A percentile compares a stretch with the other conserved stretches of the same genome.
These are phyloP conservation scores for Chaetomiaceae sp. DNA, from an alignment of 2,329 filamentous ascomycete genomes.

Conservation along the genomic window DNA sequence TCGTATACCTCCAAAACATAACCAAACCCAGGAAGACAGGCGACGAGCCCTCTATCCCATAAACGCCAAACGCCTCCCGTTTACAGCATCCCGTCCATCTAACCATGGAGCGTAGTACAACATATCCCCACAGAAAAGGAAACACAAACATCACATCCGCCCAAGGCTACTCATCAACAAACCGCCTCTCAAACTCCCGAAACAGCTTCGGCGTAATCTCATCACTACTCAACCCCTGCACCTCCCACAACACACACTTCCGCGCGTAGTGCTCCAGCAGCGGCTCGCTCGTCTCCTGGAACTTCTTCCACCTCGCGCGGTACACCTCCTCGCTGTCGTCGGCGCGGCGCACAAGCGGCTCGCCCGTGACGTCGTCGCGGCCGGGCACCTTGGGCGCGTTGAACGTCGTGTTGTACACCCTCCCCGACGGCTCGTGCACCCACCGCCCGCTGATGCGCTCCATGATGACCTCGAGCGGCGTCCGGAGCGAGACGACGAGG, in stretches of 20 bases:
- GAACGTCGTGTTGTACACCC: slow-evolving; percentile 94
- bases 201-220: slow-evolving; percentile 93
- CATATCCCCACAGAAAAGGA: background rate
- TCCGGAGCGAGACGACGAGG: slow-evolving; percentile 80
- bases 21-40: slow-evolving; percentile 1
- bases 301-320: slow-evolving; percentile 72
- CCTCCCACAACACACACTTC: slow-evolving; percentile 79
- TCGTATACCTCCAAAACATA: background rate
- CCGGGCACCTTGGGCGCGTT: slow-evolving; percentile 78
- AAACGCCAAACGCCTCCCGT: slow-evolving; percentile 9
- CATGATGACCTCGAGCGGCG: slow-evolving; percentile 80
- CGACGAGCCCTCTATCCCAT: background rate
- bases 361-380: slow-evolving; percentile 85
- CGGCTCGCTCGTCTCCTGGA: slow-evolving; percentile 80
- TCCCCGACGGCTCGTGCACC: slow-evolving; percentile 86
- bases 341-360: slow-evolving; percentile 71
- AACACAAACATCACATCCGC: background rate
- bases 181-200: slow-evolving; percentile 73
- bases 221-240: slow-evolving; percentile 84
- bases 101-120: slow-evolving; percentile 12
- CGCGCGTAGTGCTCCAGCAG: slow-evolving; percentile 84
- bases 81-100: background rate
- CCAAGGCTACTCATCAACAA: slow-evolving; percentile 36
- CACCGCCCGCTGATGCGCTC: slow-evolving; percentile 86
- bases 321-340: slow-evolving; percentile 89